Conservation (phyloP, 2,329 filamentous ascomycete genomes). For the Tolypocladium pustulatum region DNA sequence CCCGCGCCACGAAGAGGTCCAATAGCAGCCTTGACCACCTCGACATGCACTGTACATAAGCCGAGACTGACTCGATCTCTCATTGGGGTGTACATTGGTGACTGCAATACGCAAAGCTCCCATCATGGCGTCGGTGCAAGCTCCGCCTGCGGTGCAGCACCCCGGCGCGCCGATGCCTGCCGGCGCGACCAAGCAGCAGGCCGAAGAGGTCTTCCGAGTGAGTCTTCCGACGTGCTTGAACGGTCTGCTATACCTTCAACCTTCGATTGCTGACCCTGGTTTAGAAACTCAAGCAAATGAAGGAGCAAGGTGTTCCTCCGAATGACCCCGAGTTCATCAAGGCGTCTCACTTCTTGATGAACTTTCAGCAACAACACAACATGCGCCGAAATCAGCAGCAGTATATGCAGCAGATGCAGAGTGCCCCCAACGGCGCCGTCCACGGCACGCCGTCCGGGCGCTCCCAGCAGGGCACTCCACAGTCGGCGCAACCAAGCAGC, state of each 20-base stretch:
- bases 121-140: slow-evolving; percentile 73
- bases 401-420: slow-evolving; percentile 38
- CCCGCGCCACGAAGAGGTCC: slow-evolving; percentile 11
- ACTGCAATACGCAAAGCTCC: slow-evolving; percentile 12
- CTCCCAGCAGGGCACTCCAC: slow-evolving; percentile 25
- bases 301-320: slow-evolving; percentile 67
- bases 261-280: not conserved
- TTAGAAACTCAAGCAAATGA: slow-evolving; percentile 85
- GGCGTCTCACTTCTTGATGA: slow-evolving; percentile 62
- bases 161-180: slow-evolving; percentile 51
- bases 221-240: slow-evolving; percentile 15
- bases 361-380: slow-evolving; percentile 57
- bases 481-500: slow-evolving; percentile 18
- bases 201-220: slow-evolving; percentile 65
- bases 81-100: slow-evolving; percentile 13
- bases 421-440: slow-evolving; percentile 40
- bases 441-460: slow-evolving; percentile 38
- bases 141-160: slow-evolving; percentile 57
- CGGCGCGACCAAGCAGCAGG: slow-evolving; percentile 64
- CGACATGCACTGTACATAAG: slow-evolving; percentile 29
- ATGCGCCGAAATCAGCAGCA: slow-evolving; percentile 38
- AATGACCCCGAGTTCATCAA: slow-evolving; percentile 84
- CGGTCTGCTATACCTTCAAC: not conserved
- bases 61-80: slow-evolving; percentile 10
- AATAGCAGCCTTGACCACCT: slow-evolving; percentile 10